Evolutionary conservation across 1,284 basidiomycete genomes (phyloP).

Genomic region (Austroboletus novae-zelandiae): DNA sequence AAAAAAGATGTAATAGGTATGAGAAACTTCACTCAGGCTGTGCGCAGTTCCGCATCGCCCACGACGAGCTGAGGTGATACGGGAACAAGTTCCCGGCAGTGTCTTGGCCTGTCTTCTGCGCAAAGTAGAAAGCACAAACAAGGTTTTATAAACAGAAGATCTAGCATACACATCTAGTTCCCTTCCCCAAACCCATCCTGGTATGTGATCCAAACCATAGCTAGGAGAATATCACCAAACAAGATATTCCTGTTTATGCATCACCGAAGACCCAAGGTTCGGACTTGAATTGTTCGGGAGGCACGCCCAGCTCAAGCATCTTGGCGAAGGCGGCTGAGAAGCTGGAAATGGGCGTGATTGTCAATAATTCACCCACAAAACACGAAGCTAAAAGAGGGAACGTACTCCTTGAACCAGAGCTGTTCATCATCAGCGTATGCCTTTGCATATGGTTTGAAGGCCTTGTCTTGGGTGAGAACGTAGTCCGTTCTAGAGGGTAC

Average conservation of each 20-base stretch:
- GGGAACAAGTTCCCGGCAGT: too few relatives aligned
- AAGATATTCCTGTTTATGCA: slow-evolving; percentile 2
- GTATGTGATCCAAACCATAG: neutral
- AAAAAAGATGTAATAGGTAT: too few relatives aligned
- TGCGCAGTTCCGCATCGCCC: too few relatives aligned
- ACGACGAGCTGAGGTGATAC: too few relatives aligned
- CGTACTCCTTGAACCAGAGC: slow-evolving; percentile 83
- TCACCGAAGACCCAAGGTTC: slow-evolving; percentile 76
- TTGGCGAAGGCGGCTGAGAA: slow-evolving; percentile 76
- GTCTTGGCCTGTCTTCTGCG: too few relatives aligned
- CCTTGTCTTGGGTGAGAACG: slow-evolving; percentile 76
- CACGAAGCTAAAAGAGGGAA: neutral
- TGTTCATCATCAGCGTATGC: slow-evolving; percentile 82
- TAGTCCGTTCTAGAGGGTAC: neutral
- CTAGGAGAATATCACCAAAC: neutral
- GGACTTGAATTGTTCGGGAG: slow-evolving; percentile 68
- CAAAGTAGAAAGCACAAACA: too few relatives aligned
- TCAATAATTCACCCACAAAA: too few relatives aligned
- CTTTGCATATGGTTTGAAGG: slow-evolving; percentile 83
- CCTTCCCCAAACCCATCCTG: neutral
- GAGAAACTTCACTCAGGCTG: too few relatives aligned
- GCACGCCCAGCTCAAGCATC: slow-evolving; percentile 90
- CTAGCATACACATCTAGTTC: neutral
- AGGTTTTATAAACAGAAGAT: neutral
- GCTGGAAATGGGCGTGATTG: slow-evolving; percentile 37